A percentile compares a stretch with the other conserved stretches of the same genome.
These are phyloP conservation scores for Leersia perrieri DNA, from an alignment of 176 grass and related monocot species.

Conservation along the genomic window DNA sequence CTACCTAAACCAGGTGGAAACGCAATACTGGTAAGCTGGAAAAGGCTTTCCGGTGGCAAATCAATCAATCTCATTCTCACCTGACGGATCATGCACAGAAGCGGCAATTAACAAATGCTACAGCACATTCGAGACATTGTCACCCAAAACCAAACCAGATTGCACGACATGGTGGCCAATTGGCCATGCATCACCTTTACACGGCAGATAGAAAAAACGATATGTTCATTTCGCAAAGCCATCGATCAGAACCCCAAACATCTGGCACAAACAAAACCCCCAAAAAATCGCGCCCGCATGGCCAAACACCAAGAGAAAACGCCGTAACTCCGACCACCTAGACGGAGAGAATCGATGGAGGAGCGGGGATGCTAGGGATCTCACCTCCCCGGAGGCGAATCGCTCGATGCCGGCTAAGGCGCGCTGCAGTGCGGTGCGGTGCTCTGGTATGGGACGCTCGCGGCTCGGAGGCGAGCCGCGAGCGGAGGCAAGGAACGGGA, in stretches of 20 bases:
- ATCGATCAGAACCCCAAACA: neutral
- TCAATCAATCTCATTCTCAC: neutral
- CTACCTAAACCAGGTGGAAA: neutral
- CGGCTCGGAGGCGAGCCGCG: neutral
- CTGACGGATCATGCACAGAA: neutral
- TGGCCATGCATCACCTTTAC: neutral
- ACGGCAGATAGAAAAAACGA: neutral
- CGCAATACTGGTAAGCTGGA: too few species aligned
- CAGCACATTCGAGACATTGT: neutral
- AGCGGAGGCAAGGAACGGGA: slow-evolving; percentile 1
- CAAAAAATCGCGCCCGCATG: neutral
- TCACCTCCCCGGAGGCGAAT: neutral
- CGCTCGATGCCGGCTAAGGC: slow-evolving; percentile 17
- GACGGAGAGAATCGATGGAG: neutral
- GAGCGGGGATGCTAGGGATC: neutral
- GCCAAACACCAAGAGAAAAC: neutral
- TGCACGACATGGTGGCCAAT: neutral
- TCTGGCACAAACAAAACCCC: neutral
- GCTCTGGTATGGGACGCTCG: neutral
- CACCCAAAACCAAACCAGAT: neutral
- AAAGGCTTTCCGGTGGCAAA: neutral
- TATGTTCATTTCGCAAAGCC: neutral
- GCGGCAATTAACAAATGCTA: neutral
- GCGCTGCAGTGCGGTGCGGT: too few species aligned
- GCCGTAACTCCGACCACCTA: neutral